A percentile compares a stretch with the other conserved stretches of the same genome.
Evolutionary conservation across 257 asterid species (phyloP).

Genomic region (Catharanthus roseus): DNA sequence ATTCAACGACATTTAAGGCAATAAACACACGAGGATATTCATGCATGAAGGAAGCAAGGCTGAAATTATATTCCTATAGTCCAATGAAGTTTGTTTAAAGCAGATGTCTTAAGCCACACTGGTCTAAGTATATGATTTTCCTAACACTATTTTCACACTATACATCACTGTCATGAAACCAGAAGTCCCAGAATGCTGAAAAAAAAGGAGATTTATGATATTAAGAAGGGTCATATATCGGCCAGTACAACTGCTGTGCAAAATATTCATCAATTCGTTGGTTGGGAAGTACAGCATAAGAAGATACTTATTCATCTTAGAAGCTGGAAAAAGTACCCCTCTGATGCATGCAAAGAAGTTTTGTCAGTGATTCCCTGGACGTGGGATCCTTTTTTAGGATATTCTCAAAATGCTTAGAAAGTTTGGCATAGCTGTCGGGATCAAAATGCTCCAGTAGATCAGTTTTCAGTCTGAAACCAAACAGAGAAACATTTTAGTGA

Average conservation of each 20-base stretch:
- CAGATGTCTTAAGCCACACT: background rate
- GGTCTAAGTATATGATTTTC: background rate
- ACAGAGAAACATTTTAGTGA: constrained; percentile 3
- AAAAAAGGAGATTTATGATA: background rate
- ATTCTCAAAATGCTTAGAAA: constrained; percentile 50
- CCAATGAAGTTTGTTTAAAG: background rate
- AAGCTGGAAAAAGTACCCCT: constrained; percentile 39
- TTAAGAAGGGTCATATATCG: background rate
- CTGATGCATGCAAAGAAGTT: constrained; percentile 54
- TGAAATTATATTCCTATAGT: too few species aligned
- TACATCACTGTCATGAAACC: background rate
- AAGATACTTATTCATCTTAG: background rate
- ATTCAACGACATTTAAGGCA: background rate
- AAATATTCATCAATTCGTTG: too few species aligned
- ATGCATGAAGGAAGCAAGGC: background rate
- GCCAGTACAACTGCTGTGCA: background rate
- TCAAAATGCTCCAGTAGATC: constrained; percentile 69
- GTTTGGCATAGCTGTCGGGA: constrained; percentile 38
- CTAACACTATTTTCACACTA: background rate
- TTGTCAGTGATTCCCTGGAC: constrained; percentile 60
- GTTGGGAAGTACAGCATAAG: too few species aligned
- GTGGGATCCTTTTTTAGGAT: constrained; percentile 74
- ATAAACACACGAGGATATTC: background rate
- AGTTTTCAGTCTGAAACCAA: constrained; percentile 58
- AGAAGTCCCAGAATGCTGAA: background rate